Evolutionary conservation across 2,329 filamentous ascomycete genomes (phyloP), one percentile per base, ranked within the genome.

Genomic region (Pseudogymnoascus sp.): DNA sequence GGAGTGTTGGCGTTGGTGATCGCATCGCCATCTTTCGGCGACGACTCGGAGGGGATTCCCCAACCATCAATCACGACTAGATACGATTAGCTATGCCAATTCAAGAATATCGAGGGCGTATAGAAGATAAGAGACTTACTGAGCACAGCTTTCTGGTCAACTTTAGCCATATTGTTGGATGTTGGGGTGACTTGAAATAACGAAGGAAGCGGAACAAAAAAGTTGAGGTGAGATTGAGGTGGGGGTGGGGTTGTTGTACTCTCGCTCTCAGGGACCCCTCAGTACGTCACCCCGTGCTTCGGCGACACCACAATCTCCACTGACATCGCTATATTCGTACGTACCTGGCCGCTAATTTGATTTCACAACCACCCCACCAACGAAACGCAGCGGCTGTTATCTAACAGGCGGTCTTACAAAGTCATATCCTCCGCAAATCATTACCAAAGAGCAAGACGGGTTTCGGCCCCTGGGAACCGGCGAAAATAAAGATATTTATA

Each of bases 51-150:
- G 72, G 93, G 85, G 72, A 97, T 86, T 74, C 95, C 95, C 95
- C 95, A 99, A 74, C 95, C 95, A 80, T 99, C 95, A 82, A 99
- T 99, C 79, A 97, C 95, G 84, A 99, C 89, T 92, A 73, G 74
- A 75, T 71, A 82, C 76, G 66, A 83, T 84, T 82, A 86, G 82
- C 82, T 81, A 85, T 65, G 77, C 79, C 64, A 84, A 71, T 74
- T 86, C 81, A 64, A 86, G 73, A 69, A 84, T 84, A 64, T 84
- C 70, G 67, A 86, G 76, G 66, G 81, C 74, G 69, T 82, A 83
- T 71, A 80, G 80, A 62, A 76, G 7, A 40, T 42, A 7, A 7
- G 5, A 42, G 42, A 76, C 81, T 70, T 80, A 85, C 83, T 89
- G 71, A 90, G 80, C 68, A 86, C 86, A 68, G 83, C 82, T 77